phyloP scores from a whole-genome alignment of 495 filamentous ascomycete species.

The Lentithecium fluviatile region DNA sequence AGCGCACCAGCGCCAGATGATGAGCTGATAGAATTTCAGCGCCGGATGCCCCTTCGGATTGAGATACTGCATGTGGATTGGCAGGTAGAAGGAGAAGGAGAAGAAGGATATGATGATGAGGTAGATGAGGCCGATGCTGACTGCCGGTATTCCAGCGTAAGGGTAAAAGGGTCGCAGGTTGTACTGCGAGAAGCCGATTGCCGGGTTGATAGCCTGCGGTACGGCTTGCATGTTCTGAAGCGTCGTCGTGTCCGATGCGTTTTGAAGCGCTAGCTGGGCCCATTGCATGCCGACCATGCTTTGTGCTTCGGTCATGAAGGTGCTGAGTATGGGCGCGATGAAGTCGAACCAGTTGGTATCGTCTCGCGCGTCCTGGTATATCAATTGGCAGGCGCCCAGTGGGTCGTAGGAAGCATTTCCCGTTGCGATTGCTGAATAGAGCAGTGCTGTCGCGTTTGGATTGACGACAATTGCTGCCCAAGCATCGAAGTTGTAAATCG shows the following conservation, averaged over 20 bases:
- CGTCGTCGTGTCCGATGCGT: constrained; percentile 41
- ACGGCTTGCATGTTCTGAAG: constrained; percentile 48
- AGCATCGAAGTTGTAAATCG: constrained; percentile 21
- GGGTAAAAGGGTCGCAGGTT: constrained; percentile 64
- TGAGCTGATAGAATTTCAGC: constrained; percentile 58
- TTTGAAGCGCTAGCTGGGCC: constrained; percentile 47
- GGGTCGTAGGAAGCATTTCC: constrained; percentile 47
- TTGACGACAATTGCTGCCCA: constrained; percentile 29
- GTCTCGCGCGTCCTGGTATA: constrained; percentile 61
- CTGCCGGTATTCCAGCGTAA: constrained; percentile 55
- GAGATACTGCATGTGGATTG: constrained; percentile 59
- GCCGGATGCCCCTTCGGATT: constrained; percentile 53
- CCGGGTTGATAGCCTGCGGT: constrained; percentile 62
- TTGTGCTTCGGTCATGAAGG: constrained; percentile 49
- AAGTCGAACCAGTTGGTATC: constrained; percentile 55
- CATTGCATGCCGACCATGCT: constrained; percentile 56
- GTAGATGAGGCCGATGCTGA: constrained; percentile 67
- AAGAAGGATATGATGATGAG: constrained; percentile 73
- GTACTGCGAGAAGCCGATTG: constrained; percentile 57
- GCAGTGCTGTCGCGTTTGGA: constrained; percentile 21
- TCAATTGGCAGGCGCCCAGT: constrained; percentile 57
- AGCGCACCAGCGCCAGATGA: constrained; percentile 59
- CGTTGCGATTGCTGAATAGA: constrained; percentile 13
- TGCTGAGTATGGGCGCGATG: constrained; percentile 52
- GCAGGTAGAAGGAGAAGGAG: constrained; percentile 66